phyloP scores from a whole-genome alignment of 1,284 basidiomycete species.

The Naganishia sp. region DNA sequence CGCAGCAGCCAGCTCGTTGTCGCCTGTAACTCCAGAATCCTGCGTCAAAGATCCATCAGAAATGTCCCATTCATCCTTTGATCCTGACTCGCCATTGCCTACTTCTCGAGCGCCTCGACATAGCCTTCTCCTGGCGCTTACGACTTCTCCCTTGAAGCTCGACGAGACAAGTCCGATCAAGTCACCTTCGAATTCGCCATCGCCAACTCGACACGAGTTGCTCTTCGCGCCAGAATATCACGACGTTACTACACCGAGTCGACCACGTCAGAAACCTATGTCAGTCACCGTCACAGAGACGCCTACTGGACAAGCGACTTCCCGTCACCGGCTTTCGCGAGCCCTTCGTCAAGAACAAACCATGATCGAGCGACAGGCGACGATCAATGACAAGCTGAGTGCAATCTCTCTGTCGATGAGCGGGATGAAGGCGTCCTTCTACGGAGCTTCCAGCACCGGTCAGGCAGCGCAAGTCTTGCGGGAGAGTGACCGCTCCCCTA shows the following conservation, averaged over 20 bases:
- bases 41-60: not conserved
- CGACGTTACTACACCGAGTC: conserved; percentile 7
- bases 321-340: conserved; percentile 28
- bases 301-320: not conserved
- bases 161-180: conserved; percentile 4
- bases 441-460: conserved; percentile 2
- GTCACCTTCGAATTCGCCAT: conserved; percentile 5
- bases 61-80: conserved; percentile 19
- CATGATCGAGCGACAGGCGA: conserved; percentile 31
- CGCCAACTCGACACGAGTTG: not conserved
- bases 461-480: no score
- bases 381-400: conserved; percentile 17
- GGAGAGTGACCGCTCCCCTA: no score
- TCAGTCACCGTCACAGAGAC: conserved; percentile 3
- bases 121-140: conserved; percentile 18
- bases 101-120: conserved; percentile 26
- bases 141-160: conserved; percentile 2
- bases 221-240: conserved; percentile 22
- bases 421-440: conserved; percentile 5
- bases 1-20: not conserved
- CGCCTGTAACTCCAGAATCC: no score
- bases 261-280: not conserved
- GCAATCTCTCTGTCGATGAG: conserved; percentile 17
- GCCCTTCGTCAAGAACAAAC: conserved; percentile 38
- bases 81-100: conserved; percentile 30